Conservation (phyloP, 352 stramenopile genomes). For the Globisporangium heterothallicum region DNA sequence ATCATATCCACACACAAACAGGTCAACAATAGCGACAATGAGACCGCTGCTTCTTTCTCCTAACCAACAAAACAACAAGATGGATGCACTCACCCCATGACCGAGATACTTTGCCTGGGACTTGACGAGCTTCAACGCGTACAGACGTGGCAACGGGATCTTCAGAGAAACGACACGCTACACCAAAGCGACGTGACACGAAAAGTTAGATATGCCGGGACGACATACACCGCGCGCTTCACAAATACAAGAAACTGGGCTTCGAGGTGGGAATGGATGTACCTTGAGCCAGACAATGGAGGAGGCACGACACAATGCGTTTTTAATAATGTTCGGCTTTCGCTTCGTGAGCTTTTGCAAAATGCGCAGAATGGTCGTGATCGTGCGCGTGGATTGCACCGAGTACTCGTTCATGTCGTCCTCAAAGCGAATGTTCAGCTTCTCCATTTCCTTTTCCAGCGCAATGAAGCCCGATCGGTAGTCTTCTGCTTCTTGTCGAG, state of each 20-base stretch:
- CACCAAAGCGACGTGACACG: too few relatives aligned
- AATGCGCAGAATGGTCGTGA: conserved; percentile 73
- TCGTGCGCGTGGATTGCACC: conserved; percentile 58
- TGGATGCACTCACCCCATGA: conserved; percentile 39
- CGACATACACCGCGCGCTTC: neutral
- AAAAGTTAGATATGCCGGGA: neutral
- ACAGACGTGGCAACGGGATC: conserved; percentile 58
- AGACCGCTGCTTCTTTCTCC: too few relatives aligned
- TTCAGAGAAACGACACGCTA: conserved; percentile 69
- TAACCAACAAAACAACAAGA: neutral
- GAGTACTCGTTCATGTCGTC: conserved; percentile 70
- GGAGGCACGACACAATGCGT: conserved; percentile 58
- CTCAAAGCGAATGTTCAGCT: conserved; percentile 49
- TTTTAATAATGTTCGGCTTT: conserved; percentile 84
- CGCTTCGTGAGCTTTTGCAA: conserved; percentile 80
- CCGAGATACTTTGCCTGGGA: conserved; percentile 81
- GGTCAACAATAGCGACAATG: neutral
- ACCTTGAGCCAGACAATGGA: conserved; percentile 84
- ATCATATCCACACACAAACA: neutral
- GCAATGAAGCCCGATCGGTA: conserved; percentile 45
- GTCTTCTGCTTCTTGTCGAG: conserved; percentile 48
- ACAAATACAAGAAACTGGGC: neutral
- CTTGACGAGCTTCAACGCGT: conserved; percentile 81
- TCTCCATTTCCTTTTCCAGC: conserved; percentile 58
- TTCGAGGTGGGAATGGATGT: neutral